Percentiles rank a stretch among this genome's conserved stretches.
Conservation (phyloP, 495 filamentous ascomycete species). For the Neurospora tetrasperma region DNA sequence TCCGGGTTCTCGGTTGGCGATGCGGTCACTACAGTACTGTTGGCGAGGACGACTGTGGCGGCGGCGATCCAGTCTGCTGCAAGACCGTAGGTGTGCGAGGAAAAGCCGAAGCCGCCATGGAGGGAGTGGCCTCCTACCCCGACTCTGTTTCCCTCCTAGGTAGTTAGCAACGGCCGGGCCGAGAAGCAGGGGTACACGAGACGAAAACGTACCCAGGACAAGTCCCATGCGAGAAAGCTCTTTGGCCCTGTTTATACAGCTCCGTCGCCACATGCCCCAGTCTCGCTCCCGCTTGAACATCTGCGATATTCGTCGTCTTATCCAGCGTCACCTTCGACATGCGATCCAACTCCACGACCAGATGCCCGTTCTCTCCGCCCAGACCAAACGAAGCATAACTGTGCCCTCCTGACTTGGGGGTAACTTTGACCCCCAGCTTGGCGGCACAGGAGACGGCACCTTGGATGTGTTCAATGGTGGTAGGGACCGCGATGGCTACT, state of each 20-base stretch:
- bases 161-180: not conserved
- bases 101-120: slow-evolving; percentile 37
- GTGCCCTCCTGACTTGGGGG: slow-evolving; percentile 36
- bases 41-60: slow-evolving; percentile 34
- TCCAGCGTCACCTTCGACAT: slow-evolving; percentile 34
- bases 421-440: slow-evolving; percentile 32
- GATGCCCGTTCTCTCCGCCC: slow-evolving; percentile 37
- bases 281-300: slow-evolving; percentile 28
- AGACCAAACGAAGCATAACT: slow-evolving; percentile 38
- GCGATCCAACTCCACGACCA: slow-evolving; percentile 34
- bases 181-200: not conserved
- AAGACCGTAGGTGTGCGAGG: slow-evolving; percentile 34
- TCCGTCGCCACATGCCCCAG: slow-evolving; percentile 31
- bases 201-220: slow-evolving; percentile 29
- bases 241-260: slow-evolving; percentile 29
- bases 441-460: slow-evolving; percentile 32
- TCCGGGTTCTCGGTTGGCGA: slow-evolving; percentile 33
- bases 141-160: slow-evolving; percentile 19
- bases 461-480: slow-evolving; percentile 30
- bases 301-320: slow-evolving; percentile 28
- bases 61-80: slow-evolving; percentile 35
- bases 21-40: slow-evolving; percentile 26
- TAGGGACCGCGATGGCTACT: slow-evolving; percentile 32
- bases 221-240: slow-evolving; percentile 36
- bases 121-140: slow-evolving; percentile 35